Percentiles rank a stretch among this genome's conserved stretches.
Evolutionary conservation across 495 filamentous ascomycete species (phyloP).

Genomic region (Podospora didyma): DNA sequence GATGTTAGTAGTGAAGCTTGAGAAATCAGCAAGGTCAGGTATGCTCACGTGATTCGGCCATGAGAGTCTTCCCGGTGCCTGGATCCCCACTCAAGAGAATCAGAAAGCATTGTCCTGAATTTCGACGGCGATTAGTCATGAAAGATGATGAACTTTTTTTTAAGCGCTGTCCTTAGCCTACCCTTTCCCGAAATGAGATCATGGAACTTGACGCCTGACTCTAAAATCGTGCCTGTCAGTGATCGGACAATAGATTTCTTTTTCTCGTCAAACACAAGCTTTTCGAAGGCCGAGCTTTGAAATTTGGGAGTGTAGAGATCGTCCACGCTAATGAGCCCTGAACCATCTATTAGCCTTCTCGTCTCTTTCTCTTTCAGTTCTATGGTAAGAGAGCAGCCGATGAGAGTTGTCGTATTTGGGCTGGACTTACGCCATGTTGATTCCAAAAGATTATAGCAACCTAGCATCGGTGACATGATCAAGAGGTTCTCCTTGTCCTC

Average conservation of each 20-base stretch:
- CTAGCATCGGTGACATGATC: neutral
- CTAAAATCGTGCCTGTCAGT: neutral
- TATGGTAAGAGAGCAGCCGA: too few relatives aligned
- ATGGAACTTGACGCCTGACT: constrained; percentile 8
- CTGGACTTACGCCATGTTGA: neutral
- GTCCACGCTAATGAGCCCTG: neutral
- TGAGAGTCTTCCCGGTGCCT: constrained; percentile 26
- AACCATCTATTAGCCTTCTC: neutral
- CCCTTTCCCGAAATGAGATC: constrained; percentile 27
- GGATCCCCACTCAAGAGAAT: constrained; percentile 25
- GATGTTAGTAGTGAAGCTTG: neutral
- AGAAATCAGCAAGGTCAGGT: neutral
- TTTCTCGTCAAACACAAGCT: constrained; percentile 8
- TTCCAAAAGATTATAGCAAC: neutral
- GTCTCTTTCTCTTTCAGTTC: too few relatives aligned
- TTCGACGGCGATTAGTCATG: too few relatives aligned
- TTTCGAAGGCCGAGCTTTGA: constrained; percentile 6
- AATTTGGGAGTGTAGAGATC: neutral
- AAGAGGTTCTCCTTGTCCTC: neutral
- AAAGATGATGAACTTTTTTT: too few relatives aligned
- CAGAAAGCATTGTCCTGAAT: constrained; percentile 28
- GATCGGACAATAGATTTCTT: constrained; percentile 10
- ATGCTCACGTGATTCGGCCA: constrained; percentile 17
- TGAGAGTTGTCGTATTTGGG: too few relatives aligned
- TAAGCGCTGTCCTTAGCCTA: constrained; percentile 25